Evolutionary conservation across 179 eudicot species (phyloP).

Genomic region (Silene noctiflora): DNA sequence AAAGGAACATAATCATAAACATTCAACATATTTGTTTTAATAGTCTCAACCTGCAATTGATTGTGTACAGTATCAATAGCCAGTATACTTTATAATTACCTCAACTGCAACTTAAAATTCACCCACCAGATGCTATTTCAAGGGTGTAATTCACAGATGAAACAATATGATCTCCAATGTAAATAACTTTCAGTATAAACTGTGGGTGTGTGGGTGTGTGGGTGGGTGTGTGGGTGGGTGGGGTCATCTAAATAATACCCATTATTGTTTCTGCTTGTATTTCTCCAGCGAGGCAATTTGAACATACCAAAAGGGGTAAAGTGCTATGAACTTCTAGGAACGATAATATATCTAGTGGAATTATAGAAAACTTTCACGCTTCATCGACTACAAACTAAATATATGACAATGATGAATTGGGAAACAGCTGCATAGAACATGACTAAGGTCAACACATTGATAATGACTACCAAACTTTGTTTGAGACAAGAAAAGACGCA

Average conservation of each 20-base stretch:
- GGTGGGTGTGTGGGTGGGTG: too few species aligned
- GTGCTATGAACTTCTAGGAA: neutral
- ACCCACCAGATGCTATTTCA: neutral
- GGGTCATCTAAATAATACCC: too few species aligned
- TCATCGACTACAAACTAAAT: neutral
- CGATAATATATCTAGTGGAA: neutral
- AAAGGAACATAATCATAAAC: neutral
- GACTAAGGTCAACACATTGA: neutral
- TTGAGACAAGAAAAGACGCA: neutral
- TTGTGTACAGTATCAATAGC: neutral
- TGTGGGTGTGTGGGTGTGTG: too few species aligned
- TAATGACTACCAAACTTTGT: neutral
- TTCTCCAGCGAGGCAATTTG: neutral
- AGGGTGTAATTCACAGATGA: neutral
- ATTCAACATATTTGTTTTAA: neutral
- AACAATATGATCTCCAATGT: neutral
- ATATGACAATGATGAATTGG: neutral
- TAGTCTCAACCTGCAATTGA: neutral
- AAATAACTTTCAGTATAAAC: neutral
- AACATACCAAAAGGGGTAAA: neutral
- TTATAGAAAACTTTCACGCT: neutral
- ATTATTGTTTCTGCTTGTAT: neutral
- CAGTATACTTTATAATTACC: neutral
- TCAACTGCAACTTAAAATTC: neutral
- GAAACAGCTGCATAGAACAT: neutral